Base-by-base conservation (phyloP, 2,329 filamentous ascomycete genomes). In the Claviceps cyperi region DNA sequence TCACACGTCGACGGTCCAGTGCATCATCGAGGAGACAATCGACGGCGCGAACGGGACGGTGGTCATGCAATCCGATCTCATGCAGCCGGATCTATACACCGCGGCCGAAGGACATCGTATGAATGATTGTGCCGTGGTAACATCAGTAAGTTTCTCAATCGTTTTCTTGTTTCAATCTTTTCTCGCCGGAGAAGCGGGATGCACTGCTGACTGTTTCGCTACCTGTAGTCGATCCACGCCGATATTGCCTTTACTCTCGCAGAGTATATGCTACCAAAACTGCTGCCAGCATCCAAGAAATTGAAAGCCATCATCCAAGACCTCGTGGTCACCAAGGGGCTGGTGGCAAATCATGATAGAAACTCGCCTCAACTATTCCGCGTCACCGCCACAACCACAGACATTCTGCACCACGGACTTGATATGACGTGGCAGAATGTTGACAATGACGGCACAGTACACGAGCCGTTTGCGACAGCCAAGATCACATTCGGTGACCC, bases 181-280 rank as follows among this genome's bases (percentile, higher is more conserved):
- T 32, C 9, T 28, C 8, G 24, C 28, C 8, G 28, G 28, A 3
- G 2, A 28, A 28, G 1, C 1, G 9, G 9, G 9, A 32, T 32
- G 9, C 9, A 32, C 1, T 32, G 9, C 28, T 32, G 28, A 32
- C 28, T 32, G 9, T 11, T 11, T 32, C 28, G 5, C 37, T n/a
- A n/a, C 15, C 19, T 24, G 4, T 19, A 56, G 54, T 56, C 52
- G 2, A 54, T 55, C 17, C 58, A 83, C 52, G 78, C 77, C 15
- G 81, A 84, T 53, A 81, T 83, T 64, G 77, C 76, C 2, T 73
- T 77, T 63, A 84, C 81, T 2, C 66, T 83, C 15, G 75, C 73
- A 47, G 71, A 79, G 54, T 83, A 84, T 41, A 53, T 81, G 28
- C 83, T 81, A 68, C 80, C 79, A 65, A 69, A 83, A 57, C 63